phyloP scores from a whole-genome alignment of 2,329 filamentous ascomycete species.

The Xylariales sp. region DNA sequence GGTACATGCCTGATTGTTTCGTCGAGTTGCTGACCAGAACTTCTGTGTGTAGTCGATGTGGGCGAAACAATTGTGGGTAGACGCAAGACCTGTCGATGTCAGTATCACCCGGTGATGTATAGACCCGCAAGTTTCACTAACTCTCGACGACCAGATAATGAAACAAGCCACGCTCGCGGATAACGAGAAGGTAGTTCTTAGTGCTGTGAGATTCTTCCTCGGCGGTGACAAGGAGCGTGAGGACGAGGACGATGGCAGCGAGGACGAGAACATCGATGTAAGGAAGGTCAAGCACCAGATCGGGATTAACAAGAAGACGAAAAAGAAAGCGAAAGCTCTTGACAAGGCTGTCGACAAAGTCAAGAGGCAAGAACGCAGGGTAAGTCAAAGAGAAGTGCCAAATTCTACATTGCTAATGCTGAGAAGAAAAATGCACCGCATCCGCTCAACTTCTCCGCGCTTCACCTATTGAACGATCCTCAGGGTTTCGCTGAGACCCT shows the following conservation, averaged over 20 bases:
- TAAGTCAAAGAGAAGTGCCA: too few relatives aligned
- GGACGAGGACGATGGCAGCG: conserved; percentile 85
- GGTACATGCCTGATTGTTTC: too few relatives aligned
- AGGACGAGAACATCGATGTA: conserved; percentile 75
- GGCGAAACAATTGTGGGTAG: conserved; percentile 95
- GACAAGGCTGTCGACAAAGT: conserved; percentile 78
- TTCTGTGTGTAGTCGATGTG: too few relatives aligned
- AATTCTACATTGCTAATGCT: too few relatives aligned
- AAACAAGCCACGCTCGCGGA: conserved; percentile 85
- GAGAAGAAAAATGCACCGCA: conserved; percentile 88
- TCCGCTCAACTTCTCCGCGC: conserved; percentile 89
- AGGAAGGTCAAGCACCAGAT: conserved; percentile 77
- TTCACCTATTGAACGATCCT: conserved; percentile 90
- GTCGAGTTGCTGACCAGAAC: too few relatives aligned
- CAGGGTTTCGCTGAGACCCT: conserved; percentile 89
- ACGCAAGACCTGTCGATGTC: conserved; percentile 81
- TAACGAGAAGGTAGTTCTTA: conserved; percentile 86
- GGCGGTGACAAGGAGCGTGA: conserved; percentile 95
- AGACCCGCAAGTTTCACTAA: too few relatives aligned
- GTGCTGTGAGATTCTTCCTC: conserved; percentile 89
- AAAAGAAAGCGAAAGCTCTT: conserved; percentile 75
- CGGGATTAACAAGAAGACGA: conserved; percentile 94
- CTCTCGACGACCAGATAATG: too few relatives aligned
- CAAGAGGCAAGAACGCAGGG: conserved; percentile 73
- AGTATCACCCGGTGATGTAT: too few relatives aligned